Evolutionary conservation across 805 yeast genomes (phyloP), one percentile per base, ranked within the genome.

Genomic region (Metschnikowia borealis): DNA sequence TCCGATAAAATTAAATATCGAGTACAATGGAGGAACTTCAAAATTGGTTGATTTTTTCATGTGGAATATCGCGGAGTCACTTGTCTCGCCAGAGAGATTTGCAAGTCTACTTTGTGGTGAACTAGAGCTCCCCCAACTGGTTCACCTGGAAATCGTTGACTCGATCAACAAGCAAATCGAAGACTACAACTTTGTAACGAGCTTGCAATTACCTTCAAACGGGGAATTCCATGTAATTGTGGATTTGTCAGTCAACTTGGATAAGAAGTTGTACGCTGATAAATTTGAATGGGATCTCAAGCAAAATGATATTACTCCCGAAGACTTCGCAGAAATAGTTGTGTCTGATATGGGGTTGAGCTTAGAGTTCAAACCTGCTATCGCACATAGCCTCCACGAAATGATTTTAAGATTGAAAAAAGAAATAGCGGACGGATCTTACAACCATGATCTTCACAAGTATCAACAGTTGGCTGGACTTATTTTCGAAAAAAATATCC

Each of bases 221-320:
- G 71, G 69, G 36, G 88, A 83, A 50, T 75, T 77, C 40, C 94
- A 87, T 61, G 96, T 87, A 1, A 78, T 94, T 3, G 78, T 94
- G 34, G 87, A 89, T 55, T 68, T 94, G 36, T 83, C 92, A 14
- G 87, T 94, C 44, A 89, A 86, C 62, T 71, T 94, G 54, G 89
- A 90, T 56, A 87, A 87, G 63, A 84, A 84, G 58, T 77, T 91
- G 38, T 90, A 84, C 61, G 96, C 90, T 58, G 99, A 94, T 67
- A 86, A 87, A 64, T 85, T 94, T 56, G 98, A 94, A 68, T 92
- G 98, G 98, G 95, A 94, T 62, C 73, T 94, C 62, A 35, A 62
- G 33, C 75, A 72, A 52, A 65, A 67, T 10, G 71, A 71, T 6
- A 62, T 87, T 20, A 80, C 89, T 0, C 97, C 99, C 0, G 96